A percentile compares a stretch with the other conserved stretches of the same genome.
phyloP scores from a whole-genome alignment of 2,329 filamentous ascomycete species.

The Pseudopithomyces chartarum region DNA sequence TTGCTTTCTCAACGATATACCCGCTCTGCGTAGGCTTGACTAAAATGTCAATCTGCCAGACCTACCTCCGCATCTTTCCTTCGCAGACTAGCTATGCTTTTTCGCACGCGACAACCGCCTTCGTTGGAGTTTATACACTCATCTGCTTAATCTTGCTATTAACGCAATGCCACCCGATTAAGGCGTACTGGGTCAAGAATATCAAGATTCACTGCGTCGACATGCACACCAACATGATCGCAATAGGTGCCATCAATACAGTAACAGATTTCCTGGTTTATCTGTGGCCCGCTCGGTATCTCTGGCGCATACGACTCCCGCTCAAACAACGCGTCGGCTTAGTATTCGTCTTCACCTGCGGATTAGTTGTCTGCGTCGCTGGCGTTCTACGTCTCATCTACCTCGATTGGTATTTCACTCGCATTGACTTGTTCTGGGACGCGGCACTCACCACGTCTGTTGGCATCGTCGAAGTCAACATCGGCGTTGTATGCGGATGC shows the following conservation, averaged over 20 bases:
- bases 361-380: conserved; percentile 4
- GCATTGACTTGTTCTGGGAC: conserved; percentile 2
- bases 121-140: conserved; percentile 1
- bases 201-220: conserved; percentile 1
- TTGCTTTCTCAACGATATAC: not conserved
- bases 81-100: not conserved
- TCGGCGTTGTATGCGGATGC: conserved; percentile 7
- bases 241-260: conserved; percentile 5
- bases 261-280: conserved; percentile 4
- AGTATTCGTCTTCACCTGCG: conserved; percentile 6
- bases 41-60: conserved; percentile 5
- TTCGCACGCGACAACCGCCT: conserved; percentile 4
- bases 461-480: conserved; percentile 5
- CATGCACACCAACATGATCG: conserved; percentile 9
- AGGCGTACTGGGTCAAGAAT: conserved; percentile 1
- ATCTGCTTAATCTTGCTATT: conserved; percentile 2
- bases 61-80: conserved; percentile 7
- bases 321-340: conserved; percentile 6
- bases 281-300: conserved; percentile 5
- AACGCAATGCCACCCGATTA: conserved; percentile 1
- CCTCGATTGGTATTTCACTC: conserved; percentile 3
- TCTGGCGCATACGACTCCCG: conserved; percentile 4
- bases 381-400: conserved; percentile 3
- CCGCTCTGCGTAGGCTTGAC: conserved; percentile 4
- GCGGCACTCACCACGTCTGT: conserved; percentile 3